Conservation (phyloP, 108 stramenopile species). For the Skeletonema costatum region DNA sequence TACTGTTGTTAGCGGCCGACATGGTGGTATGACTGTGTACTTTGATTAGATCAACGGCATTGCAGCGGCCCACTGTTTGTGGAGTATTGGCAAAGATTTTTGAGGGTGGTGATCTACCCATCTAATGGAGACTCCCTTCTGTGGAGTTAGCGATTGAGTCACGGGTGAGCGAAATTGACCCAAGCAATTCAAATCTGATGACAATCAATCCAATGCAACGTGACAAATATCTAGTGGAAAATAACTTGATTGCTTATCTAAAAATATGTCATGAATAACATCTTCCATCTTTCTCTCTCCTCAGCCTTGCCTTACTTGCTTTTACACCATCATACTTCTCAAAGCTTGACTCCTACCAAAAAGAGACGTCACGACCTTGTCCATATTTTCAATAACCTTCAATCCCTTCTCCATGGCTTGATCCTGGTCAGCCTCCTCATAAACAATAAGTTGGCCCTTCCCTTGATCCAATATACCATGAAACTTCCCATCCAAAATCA, state of each 20-base stretch:
- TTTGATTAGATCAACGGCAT: not conserved
- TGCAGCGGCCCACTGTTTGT: not conserved
- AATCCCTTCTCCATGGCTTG: slow-evolving; percentile 90
- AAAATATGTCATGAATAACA: not conserved
- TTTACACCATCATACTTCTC: slow-evolving; percentile 83
- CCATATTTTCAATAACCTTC: slow-evolving; percentile 91
- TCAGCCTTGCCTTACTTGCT: not conserved
- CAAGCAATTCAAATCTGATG: no score
- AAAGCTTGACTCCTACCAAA: slow-evolving; percentile 80
- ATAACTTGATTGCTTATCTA: not conserved
- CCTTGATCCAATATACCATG: slow-evolving; percentile 99
- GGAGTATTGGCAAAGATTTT: not conserved
- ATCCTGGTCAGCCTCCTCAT: slow-evolving; percentile 81
- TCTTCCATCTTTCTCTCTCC: not conserved
- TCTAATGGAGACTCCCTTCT: not conserved
- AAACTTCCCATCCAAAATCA: slow-evolving; percentile 99
- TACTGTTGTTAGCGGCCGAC: slow-evolving; percentile 73
- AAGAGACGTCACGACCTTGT: slow-evolving; percentile 85
- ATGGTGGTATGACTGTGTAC: slow-evolving; percentile 22
- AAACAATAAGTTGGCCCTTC: slow-evolving; percentile 92
- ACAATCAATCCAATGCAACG: not conserved
- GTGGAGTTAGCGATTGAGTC: no score
- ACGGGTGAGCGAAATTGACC: no score
- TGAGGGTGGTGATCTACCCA: not conserved
- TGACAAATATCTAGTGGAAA: not conserved